These are phyloP conservation scores for Ilyonectria mors-panacis DNA, from an alignment of 2,329 filamentous ascomycete genomes.

Conservation along the genomic window DNA sequence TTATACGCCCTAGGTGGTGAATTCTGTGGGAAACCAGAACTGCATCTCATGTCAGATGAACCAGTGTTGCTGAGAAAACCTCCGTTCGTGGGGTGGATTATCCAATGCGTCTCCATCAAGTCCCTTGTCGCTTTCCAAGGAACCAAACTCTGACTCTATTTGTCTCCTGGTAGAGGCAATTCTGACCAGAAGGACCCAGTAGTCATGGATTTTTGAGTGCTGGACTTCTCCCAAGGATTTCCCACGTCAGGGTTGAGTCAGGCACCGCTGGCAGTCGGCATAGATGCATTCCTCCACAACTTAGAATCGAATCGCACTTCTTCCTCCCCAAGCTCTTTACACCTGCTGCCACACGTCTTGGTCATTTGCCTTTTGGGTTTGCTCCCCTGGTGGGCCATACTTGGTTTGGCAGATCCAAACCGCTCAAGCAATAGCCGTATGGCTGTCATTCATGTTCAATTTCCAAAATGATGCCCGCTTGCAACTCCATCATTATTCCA, in stretches of 20 bases:
- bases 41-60: background rate
- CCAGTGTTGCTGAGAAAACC: background rate
- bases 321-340: background rate
- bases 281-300: background rate
- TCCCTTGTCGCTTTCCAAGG: background rate
- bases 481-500: background rate
- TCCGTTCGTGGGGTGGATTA: background rate
- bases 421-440: background rate
- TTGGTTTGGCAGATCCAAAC: background rate
- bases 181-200: background rate
- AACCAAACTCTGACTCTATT: background rate
- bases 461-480: background rate
- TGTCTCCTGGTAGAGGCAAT: background rate
- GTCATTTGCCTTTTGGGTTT: background rate
- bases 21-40: background rate
- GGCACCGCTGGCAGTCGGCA: background rate
- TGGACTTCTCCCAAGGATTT: background rate
- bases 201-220: background rate
- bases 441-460: background rate
- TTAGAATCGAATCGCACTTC: background rate
- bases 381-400: background rate
- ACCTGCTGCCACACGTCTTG: background rate
- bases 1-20: background rate
- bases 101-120: background rate
- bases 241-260: background rate